phyloP scores from a whole-genome alignment of 495 filamentous ascomycete species.

The Hypoxylon subgilvum region DNA sequence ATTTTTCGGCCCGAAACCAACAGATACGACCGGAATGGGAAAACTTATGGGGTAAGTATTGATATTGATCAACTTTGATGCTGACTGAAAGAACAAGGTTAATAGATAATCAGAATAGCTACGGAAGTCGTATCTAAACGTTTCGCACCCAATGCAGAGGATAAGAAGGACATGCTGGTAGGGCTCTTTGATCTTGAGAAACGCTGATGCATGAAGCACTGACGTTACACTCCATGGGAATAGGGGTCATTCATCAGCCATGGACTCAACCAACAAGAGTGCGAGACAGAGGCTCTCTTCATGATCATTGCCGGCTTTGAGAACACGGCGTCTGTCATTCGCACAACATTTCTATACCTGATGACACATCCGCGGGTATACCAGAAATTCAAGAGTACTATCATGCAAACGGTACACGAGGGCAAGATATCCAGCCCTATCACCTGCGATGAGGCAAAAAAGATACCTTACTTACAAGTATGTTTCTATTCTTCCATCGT shows the following conservation, averaged over 20 bases:
- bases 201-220: neutral
- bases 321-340: slow-evolving; percentile 65
- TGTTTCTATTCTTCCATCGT: too few species aligned
- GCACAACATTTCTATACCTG: slow-evolving; percentile 60
- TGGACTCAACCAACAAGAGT: slow-evolving; percentile 48
- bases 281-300: slow-evolving; percentile 49
- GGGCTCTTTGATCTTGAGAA: slow-evolving; percentile 12
- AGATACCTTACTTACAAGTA: slow-evolving; percentile 43
- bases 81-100: neutral
- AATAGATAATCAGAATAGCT: slow-evolving; percentile 34
- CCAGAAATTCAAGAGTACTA: slow-evolving; percentile 66
- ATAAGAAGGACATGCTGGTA: slow-evolving; percentile 49
- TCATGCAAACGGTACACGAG: slow-evolving; percentile 64
- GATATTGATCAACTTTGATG: too few species aligned
- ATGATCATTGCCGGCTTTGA: slow-evolving; percentile 56
- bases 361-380: slow-evolving; percentile 54
- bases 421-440: slow-evolving; percentile 65
- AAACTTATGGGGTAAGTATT: slow-evolving; percentile 56
- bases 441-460: slow-evolving; percentile 61
- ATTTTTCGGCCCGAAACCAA: slow-evolving; percentile 33
- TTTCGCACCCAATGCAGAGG: slow-evolving; percentile 31
- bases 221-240: slow-evolving; percentile 14
- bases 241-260: slow-evolving; percentile 50
- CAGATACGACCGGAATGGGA: slow-evolving; percentile 43
- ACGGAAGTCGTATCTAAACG: slow-evolving; percentile 47